Conservation (phyloP, 768 basidiomycete species). For the Cystofilobasidium capitatum region DNA sequence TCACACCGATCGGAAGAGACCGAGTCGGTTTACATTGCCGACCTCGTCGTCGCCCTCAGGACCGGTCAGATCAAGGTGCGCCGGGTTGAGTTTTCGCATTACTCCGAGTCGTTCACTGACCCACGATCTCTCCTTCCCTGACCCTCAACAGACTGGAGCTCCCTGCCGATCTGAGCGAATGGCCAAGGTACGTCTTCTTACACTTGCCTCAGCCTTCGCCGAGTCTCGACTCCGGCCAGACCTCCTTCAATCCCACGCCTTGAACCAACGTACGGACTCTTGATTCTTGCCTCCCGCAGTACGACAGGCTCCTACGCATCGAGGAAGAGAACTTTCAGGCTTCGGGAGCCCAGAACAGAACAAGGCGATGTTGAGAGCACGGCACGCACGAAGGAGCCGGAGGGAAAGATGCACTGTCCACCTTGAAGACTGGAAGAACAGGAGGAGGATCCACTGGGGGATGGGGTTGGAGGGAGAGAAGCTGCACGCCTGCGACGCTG, state of each 20-base stretch:
- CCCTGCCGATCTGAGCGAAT: conserved; percentile 74
- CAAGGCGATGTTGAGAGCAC: too few species aligned
- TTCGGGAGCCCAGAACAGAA: conserved; percentile 47
- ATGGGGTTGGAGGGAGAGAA: too few species aligned
- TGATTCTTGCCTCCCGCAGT: conserved; percentile 26
- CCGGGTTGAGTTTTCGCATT: background rate
- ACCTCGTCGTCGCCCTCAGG: conserved; percentile 78
- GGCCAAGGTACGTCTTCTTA: conserved; percentile 47
- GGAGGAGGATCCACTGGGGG: too few species aligned
- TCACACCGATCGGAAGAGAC: conserved; percentile 93
- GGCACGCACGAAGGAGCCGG: too few species aligned
- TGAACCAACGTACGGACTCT: background rate
- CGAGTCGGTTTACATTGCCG: conserved; percentile 81
- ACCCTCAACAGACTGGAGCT: conserved; percentile 85
- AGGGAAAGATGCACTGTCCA: too few species aligned
- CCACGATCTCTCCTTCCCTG: conserved; percentile 45
- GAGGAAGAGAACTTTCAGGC: conserved; percentile 53
- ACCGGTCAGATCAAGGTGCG: conserved; percentile 32
- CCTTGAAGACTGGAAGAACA: too few species aligned
- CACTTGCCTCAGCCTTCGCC: background rate
- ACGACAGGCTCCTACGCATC: conserved; percentile 39
- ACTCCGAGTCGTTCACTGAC: conserved; percentile 39
- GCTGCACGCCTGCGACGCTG: too few species aligned
- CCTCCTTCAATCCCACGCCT: background rate
- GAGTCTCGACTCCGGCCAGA: background rate